phyloP scores from a whole-genome alignment of 2,329 filamentous ascomycete species.

The Lasiodiplodia citricola region DNA sequence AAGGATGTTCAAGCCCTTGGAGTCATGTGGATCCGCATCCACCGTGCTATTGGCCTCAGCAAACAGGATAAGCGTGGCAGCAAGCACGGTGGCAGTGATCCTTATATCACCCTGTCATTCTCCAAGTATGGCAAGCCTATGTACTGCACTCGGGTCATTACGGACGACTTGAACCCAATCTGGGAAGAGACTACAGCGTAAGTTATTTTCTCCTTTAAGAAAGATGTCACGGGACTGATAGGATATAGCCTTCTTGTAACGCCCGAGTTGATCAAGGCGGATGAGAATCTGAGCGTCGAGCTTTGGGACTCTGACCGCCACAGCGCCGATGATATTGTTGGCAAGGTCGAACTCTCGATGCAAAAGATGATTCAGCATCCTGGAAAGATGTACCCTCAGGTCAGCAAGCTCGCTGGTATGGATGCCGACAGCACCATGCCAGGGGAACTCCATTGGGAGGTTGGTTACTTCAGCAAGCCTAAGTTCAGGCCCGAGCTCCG shows the following conservation, averaged over 20 bases:
- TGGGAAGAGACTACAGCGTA: constrained; percentile 84
- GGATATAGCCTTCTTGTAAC: constrained; percentile 71
- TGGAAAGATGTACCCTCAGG: constrained; percentile 88
- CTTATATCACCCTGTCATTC: constrained; percentile 93
- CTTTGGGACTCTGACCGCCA: constrained; percentile 95
- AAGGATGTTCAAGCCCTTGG: constrained; percentile 88
- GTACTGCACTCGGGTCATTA: constrained; percentile 96
- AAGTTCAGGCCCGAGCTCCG: constrained; percentile 82
- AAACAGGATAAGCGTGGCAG: constrained; percentile 88
- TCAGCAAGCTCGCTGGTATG: constrained; percentile 81
- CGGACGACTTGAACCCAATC: constrained; percentile 89
- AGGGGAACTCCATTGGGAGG: constrained; percentile 92
- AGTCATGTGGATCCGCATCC: constrained; percentile 90
- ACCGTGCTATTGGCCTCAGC: constrained; percentile 83
- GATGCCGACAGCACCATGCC: constrained; percentile 88
- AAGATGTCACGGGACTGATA: neutral
- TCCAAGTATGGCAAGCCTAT: constrained; percentile 97
- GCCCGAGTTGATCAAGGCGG: constrained; percentile 86
- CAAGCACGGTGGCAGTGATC: constrained; percentile 86
- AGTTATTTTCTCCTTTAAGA: neutral
- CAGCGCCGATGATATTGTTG: constrained; percentile 91
- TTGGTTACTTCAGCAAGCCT: constrained; percentile 92
- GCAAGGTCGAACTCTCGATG: constrained; percentile 91
- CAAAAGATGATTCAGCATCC: constrained; percentile 95
- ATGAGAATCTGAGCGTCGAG: constrained; percentile 91